Conservation (phyloP, 768 basidiomycete species). For the Solioccasus polychromus region DNA sequence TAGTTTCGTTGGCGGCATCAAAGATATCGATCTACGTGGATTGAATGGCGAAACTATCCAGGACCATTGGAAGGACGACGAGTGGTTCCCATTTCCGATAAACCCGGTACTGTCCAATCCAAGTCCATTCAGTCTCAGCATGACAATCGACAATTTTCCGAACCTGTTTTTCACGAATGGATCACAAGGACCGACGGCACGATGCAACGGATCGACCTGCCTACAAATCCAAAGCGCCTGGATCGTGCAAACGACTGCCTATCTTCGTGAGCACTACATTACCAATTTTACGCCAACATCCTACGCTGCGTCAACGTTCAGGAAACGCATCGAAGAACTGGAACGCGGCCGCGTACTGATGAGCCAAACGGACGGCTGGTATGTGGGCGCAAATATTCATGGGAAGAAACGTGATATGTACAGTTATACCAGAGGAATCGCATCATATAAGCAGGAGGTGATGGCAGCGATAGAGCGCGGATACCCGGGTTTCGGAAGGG, state of each 20-base stretch:
- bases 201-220: conserved; percentile 10
- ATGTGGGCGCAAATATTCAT: conserved; percentile 3
- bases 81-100: conserved; percentile 2
- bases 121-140: conserved; percentile 3
- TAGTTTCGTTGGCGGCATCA: neutral
- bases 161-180: conserved; percentile 16
- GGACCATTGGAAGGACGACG: conserved; percentile 15
- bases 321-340: conserved; percentile 3
- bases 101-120: no score
- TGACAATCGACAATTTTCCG: conserved; percentile 16
- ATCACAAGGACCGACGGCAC: conserved; percentile 11
- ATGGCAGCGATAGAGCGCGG: conserved; percentile 10
- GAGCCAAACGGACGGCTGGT: conserved; percentile 2
- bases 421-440: conserved; percentile 2
- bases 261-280: conserved; percentile 5
- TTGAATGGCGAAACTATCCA: conserved; percentile 8
- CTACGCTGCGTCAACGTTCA: conserved; percentile 5
- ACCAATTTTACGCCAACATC: conserved; percentile 11
- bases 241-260: conserved; percentile 13
- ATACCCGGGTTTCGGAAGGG: conserved; percentile 13
- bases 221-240: conserved; percentile 6
- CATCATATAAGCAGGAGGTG: conserved; percentile 6
- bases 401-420: conserved; percentile 7
- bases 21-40: conserved; percentile 11
- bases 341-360: conserved; percentile 6